These are phyloP conservation scores for Prunus fruticosa DNA, from an alignment of 306 rosid genomes.

Conservation along the genomic window DNA sequence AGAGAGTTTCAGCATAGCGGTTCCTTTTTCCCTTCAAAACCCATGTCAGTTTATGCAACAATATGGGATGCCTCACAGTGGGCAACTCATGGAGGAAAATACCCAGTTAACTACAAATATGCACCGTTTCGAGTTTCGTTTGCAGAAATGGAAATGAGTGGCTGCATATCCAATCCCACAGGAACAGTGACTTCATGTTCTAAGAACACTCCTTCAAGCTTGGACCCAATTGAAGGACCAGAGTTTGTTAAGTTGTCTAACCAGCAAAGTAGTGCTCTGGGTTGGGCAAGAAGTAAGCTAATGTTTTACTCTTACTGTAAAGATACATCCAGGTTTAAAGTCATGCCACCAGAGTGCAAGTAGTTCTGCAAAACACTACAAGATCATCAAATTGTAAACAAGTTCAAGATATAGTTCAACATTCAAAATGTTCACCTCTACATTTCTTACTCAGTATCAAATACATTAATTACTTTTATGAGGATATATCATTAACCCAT, in stretches of 20 bases:
- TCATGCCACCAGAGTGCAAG: conserved; percentile 83
- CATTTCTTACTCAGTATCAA: background rate
- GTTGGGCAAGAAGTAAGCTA: conserved; percentile 93
- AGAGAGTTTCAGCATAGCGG: conserved; percentile 62
- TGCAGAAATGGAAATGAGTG: conserved; percentile 56
- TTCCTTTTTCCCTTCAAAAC: conserved; percentile 65
- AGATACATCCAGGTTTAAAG: conserved; percentile 64
- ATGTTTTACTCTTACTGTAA: conserved; percentile 94
- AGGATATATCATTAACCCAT: no score
- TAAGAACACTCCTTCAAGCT: conserved; percentile 37
- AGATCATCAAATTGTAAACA: background rate
- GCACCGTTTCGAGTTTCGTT: conserved; percentile 80
- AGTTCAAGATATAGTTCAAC: background rate
- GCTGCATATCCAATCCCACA: conserved; percentile 49
- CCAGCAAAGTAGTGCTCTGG: conserved; percentile 67
- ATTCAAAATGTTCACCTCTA: background rate
- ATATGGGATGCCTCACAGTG: conserved; percentile 97
- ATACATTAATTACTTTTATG: background rate
- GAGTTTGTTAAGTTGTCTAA: conserved; percentile 63
- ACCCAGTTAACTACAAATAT: conserved; percentile 71
- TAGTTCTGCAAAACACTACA: background rate
- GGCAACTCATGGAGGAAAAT: conserved; percentile 98
- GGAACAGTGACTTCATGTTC: conserved; percentile 46
- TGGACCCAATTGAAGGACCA: conserved; percentile 75
- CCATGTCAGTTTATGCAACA: conserved; percentile 84